Evolutionary conservation across 257 asterid genomes (phyloP), one percentile per base, ranked within the genome.

Genomic region (Nemophila menziesii): DNA sequence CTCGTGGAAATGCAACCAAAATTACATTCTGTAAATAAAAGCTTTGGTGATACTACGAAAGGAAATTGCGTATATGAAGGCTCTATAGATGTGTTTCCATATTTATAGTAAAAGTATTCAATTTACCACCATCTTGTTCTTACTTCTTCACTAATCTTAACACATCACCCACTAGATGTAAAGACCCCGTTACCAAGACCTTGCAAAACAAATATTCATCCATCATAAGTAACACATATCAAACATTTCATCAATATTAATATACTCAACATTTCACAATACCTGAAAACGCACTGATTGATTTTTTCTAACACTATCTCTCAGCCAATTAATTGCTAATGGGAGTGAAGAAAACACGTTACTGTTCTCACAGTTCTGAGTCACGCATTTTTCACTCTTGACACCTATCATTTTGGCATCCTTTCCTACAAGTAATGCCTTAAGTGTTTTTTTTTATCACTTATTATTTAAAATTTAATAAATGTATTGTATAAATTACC

Each of bases 181-280:
- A 57, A 4, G 94, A 82, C 16, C 94, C 94, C 4, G 94, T 79
- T 52, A 82, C 94, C 14, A 79, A 70, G 33, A 82, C 92, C 92
- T 82, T 19, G 76, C 50, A 42, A 41, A 46, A 51, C 48, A 39
- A 21, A n/a, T n/a, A n/a, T n/a, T n/a, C n/a, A n/a, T n/a, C n/a
- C n/a, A n/a, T n/a, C 46, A 41, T 18, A 13, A 16, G 21, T 16
- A 33, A 16, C 1, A 8, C 33, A 42, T 46, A 38, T n/a, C n/a
- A n/a, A n/a, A 51, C n/a, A n/a, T 14, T 12, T 20, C 5, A 0
- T n/a, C 16, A 47, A 5, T 13, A 13, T 13, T 17, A 14, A 27
- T 27, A 39, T 14, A 39, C 36, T n/a, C 10, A 22, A 16, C 13
- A 39, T 22, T 36, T 15, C 11, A 57, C 34, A 36, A 49, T 68